Base-by-base conservation (phyloP, 768 basidiomycete species). In the Favolaschia claudopus region DNA sequence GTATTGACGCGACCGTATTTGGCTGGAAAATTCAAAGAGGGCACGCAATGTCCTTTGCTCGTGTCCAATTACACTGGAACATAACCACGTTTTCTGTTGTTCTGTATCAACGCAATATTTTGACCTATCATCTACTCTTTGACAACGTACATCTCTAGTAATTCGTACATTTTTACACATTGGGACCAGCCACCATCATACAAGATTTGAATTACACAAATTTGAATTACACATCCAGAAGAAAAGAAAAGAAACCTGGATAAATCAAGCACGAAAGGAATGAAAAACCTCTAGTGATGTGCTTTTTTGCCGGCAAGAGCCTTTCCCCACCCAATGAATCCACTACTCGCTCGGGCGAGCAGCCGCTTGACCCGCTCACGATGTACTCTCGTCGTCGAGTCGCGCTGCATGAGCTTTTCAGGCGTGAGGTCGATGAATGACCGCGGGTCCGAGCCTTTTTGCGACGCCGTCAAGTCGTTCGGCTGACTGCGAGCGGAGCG, bases 1-100 rank as follows among this genome's bases (percentile, higher is more conserved):
- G 83, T 90, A 12, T 70, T 89, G 55, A 90, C 87, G 5, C 78
- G 89, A 33, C 89, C 89, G 17, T 90, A 86, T 65, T 62, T 90
- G 15, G 68, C 69, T 39, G 83, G 83, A 13, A 79, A 82, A 67
- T 83, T 73, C 62, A 76, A 77, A 48, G 79, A 83, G 47, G 89
- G 89, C 4, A 86, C 84, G 38, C 87, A 87, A 63, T 86, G 85
- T 47, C 89, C 89, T 7, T 63, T 90, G 39, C 62, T 82, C 40
- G 79, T 90, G 57, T 79, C 74, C 59, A 77, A 56, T 50, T 49
- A 50, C 58, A 39, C 55, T 54, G 24, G 32, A 58, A 24, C 52
- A 54, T 27, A 14, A 43, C n/a, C 39, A 22, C 14, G 22, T 32
- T 55, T 15, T 25, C 48, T 40, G 36, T 27, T 34, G 28, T 28